Base-by-base conservation (phyloP, 495 filamentous ascomycete species). In the Penicillium malachiteum region DNA sequence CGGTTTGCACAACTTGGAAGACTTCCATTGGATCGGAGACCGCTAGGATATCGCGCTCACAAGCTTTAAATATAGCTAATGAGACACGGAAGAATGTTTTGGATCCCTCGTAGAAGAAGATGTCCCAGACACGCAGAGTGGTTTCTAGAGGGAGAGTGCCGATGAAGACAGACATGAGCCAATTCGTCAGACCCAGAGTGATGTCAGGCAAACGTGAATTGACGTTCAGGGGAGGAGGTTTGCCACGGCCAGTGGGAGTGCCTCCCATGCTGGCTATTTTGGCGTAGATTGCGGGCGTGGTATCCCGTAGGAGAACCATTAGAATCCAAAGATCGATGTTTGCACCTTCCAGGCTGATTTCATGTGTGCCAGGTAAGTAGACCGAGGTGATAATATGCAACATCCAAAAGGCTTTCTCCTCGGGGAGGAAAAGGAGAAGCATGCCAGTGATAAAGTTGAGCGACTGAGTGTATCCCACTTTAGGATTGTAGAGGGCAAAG, bases 91-190 rank as follows among this genome's bases (percentile, higher is more conserved):
- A 98, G n/a, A 98, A 84, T 3, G 91, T 96, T 60, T 92, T 92
- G 39, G 87, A 90, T 21, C 94, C 94, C 71, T 98, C 94, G 69
- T 92, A 96, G 75, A 96, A 97, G 67, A 97, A 90, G 5, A 87
- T 81, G 59, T 98, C 94, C 94, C 94, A 98, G 6, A 98, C 91
- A 16, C 94, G 87, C 12, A 97, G 77, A 0, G 89, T 90, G 38
- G 88, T 87, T 67, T 98, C 94, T 59, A 95, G 89, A 14, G 94
- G 94, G 30, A 98, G 71, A 1, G 87, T 96, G 35, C 92, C 91
- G 68, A 97, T 93, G 70, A 94, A 97, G 42, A 92, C 86, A 13
- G 87, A 91, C 94, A 98, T 98, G 70, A 98, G 95, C 94, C 94
- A 98, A n/a, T 91, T 87, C 1, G 92, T 96, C 63, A 92, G 87